phyloP scores from a whole-genome alignment of 2,329 filamentous ascomycete species.

The Fusarium concolor region DNA sequence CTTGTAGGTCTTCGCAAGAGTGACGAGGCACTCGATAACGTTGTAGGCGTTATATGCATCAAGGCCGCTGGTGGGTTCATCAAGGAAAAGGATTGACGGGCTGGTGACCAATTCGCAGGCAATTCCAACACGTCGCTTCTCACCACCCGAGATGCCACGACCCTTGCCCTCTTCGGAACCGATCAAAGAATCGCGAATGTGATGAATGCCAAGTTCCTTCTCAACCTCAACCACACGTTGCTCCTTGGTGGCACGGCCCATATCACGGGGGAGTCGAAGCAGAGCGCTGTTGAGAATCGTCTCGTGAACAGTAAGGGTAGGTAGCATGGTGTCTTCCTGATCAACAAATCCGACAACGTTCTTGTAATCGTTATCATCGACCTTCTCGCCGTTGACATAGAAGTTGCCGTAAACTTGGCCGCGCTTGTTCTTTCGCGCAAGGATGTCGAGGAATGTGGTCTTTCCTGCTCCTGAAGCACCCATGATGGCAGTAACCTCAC shows the following conservation, averaged over 20 bases:
- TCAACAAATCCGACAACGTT: constrained; percentile 97
- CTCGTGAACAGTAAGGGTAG: constrained; percentile 96
- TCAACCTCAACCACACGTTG: constrained; percentile 93
- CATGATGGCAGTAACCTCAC: constrained; percentile 98
- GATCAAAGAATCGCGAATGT: constrained; percentile 94
- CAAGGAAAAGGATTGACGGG: constrained; percentile 95
- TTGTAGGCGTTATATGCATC: constrained; percentile 99
- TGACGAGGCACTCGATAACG: constrained; percentile 95
- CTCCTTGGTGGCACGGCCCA: constrained; percentile 89
- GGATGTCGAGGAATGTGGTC: constrained; percentile 95
- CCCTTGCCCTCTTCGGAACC: constrained; percentile 95
- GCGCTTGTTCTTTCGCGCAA: constrained; percentile 96
- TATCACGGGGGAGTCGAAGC: constrained; percentile 89
- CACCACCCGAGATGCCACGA: constrained; percentile 94
- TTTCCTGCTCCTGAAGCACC: constrained; percentile 97
- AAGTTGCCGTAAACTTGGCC: constrained; percentile 83
- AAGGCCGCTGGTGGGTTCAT: constrained; percentile 95
- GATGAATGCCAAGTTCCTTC: constrained; percentile 92
- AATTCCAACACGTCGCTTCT: constrained; percentile 95
- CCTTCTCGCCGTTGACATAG: constrained; percentile 92
- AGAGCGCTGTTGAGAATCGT: constrained; percentile 96
- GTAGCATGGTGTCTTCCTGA: constrained; percentile 96
- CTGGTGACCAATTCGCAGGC: constrained; percentile 98
- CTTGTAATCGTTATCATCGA: constrained; percentile 85
- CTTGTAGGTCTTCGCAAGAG: constrained; percentile 94